Evolutionary conservation across 257 asterid genomes (phyloP), one percentile per base, ranked within the genome.

Genomic region (Parsonsia alboflavescens): DNA sequence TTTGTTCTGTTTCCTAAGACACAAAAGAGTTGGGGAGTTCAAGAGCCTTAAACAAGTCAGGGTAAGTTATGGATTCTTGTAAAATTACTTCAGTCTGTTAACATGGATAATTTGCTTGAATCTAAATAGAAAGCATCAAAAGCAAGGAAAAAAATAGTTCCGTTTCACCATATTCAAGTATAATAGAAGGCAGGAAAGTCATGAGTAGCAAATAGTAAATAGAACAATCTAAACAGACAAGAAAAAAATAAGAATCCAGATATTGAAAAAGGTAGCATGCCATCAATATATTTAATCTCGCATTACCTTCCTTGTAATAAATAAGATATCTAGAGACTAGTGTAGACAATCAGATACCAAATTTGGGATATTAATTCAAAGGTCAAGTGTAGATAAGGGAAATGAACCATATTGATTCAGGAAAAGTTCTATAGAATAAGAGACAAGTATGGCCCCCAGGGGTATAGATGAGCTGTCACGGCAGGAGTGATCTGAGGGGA

Each of bases 241-340:
- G 21, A 62, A 26, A 26, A n/a, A n/a, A 10, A 33, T 1, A 3
- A 0, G n/a, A 68, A n/a, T 10, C 17, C 9, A 36, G 36, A 22
- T 41, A 66, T 19, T 10, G 4, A 2, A 33, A 33, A 7, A 73
- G 42, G 24, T 33, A 72, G 33, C 24, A 71, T 4, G 39, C 59
- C 59, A 73, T 57, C 33, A 56, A 53, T n/a, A n/a, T n/a, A n/a
- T 5, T 33, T 30, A 10, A 58, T 9, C 12, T 28, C 57, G 24
- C 36, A 53, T 75, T 86, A 91, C 97, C 97, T 91, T 93, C 86
- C 97, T 91, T 68, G 84, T 88, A n/a, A n/a, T n/a, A n/a, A n/a
- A n/a, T n/a, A n/a, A n/a, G 74, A 89, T 89, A 82, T 93, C 97
- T 96, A 72, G 97, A 91, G 83, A 91, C 98, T 88, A 93, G 75